A percentile compares a stretch with the other conserved stretches of the same genome.
phyloP scores from a whole-genome alignment of 805 yeast species.

The Pichia thaimueangensis region DNA sequence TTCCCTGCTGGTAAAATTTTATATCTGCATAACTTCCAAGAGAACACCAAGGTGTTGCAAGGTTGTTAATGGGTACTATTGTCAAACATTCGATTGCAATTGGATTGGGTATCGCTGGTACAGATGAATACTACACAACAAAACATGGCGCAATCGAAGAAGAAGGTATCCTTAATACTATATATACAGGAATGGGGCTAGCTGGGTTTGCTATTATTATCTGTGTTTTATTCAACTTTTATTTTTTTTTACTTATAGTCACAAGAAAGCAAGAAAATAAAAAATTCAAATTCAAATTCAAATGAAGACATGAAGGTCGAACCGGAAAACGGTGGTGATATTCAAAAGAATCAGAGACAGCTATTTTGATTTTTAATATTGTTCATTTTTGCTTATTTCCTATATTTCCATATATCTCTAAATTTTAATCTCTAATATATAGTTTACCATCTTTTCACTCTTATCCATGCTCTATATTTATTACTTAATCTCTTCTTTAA shows the following conservation, averaged over 20 bases:
- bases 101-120: constrained; percentile 66
- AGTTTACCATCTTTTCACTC: too few species aligned
- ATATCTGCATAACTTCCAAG: constrained; percentile 53
- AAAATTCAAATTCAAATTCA: too few species aligned
- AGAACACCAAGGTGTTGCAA: constrained; percentile 72
- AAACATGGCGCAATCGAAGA: constrained; percentile 25
- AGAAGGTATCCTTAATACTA: constrained; percentile 49
- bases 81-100: constrained; percentile 67
- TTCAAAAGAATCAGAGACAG: too few species aligned
- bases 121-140: constrained; percentile 46
- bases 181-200: constrained; percentile 56
- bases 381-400: too few species aligned
- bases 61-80: constrained; percentile 63
- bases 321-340: too few species aligned
- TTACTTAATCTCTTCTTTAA: too few species aligned
- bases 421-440: too few species aligned
- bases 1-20: constrained; percentile 70
- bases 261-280: too few species aligned
- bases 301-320: too few species aligned
- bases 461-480: too few species aligned
- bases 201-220: constrained; percentile 41
- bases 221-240: constrained; percentile 3
- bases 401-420: too few species aligned
- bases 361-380: too few species aligned
- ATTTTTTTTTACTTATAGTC: constrained; percentile 1